These are phyloP conservation scores for Globisporangium uncinulatum DNA, from an alignment of 352 stramenopile genomes.

Conservation along the genomic window DNA sequence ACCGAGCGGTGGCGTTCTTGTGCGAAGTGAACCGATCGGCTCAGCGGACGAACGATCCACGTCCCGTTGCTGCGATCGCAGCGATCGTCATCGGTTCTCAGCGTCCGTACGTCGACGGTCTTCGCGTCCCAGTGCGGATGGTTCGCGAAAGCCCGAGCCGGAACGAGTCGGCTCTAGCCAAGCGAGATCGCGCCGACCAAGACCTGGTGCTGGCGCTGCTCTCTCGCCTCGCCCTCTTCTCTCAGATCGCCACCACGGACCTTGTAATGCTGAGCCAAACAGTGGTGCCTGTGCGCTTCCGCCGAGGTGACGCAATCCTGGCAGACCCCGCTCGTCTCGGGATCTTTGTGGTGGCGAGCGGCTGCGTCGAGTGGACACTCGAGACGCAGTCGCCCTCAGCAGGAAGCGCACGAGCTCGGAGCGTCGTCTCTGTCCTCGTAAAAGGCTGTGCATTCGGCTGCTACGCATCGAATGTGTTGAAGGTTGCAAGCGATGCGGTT, in stretches of 20 bases:
- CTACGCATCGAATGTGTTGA: neutral
- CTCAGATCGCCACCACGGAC: neutral
- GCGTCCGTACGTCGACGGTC: conserved; percentile 1
- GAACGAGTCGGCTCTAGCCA: too few relatives aligned
- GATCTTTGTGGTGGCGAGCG: conserved; percentile 2
- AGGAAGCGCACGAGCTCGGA: neutral
- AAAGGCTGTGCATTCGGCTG: conserved; percentile 4
- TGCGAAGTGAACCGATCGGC: too few relatives aligned
- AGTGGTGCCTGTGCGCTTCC: neutral
- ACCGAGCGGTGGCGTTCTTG: neutral
- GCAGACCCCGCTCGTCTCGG: neutral
- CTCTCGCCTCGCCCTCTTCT: conserved; percentile 1
- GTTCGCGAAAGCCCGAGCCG: neutral
- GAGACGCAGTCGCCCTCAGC: neutral
- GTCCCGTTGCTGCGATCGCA: neutral
- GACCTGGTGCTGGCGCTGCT: neutral
- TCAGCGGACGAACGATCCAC: neutral
- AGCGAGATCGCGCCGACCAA: neutral
- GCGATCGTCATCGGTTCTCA: neutral
- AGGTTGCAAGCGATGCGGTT: neutral
- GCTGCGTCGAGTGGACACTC: conserved; percentile 3
- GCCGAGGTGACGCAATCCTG: neutral
- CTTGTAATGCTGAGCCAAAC: neutral
- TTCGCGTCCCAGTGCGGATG: neutral
- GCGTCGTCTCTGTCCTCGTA: neutral